Evolutionary conservation across 1,139 yeast genomes (phyloP), one percentile per base, ranked within the genome.

Genomic region (Taiozyma sp.): DNA sequence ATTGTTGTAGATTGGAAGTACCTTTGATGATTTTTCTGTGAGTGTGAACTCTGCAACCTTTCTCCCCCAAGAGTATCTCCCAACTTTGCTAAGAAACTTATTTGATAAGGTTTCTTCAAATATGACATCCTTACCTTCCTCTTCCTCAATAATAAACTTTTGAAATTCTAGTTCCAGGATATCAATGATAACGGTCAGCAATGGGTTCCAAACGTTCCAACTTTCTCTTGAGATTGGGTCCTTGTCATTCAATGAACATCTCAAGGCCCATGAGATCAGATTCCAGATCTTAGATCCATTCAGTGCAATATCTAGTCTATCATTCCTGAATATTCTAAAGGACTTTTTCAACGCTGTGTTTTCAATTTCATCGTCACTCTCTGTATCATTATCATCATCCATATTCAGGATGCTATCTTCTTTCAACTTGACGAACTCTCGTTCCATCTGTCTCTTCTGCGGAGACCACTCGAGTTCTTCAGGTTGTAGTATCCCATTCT

Each of bases 11-110:
- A 59, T 51, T 7, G 53, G 54, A 11, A 41, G 26, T 2, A 43
- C 28, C 24, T 43, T 43, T 6, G 46, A 39, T 10, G 46, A 34
- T 4, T 46, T 11, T 0, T 42, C 26, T 1, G 54, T 54, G 13
- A 61, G 43, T 0, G 59, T 29, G 2, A 44, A 39, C 14, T 59
- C 62, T 2, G 58, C 47, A 6, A 65, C 50, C 10, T 57, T 51
- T 2, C 47, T 50, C 0, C 59, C 57, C 68, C 70, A 67, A 19
- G 48, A 47, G 46, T 62, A 60, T 37, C 56, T 62, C 2, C 70
- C 72, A 13, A 66, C 63, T 22, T 44, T 48, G 1, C 5, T 10
- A 22, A 59, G 39, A 21, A 61, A 53, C 5, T 47, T 42, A 8
- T 44, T 53, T 5, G 49, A 19, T 6, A 51, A 16, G 1, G 57